Evolutionary conservation across 305 asterid genomes (phyloP), one percentile per base, ranked within the genome.

Genomic region (Plantago coronopus): DNA sequence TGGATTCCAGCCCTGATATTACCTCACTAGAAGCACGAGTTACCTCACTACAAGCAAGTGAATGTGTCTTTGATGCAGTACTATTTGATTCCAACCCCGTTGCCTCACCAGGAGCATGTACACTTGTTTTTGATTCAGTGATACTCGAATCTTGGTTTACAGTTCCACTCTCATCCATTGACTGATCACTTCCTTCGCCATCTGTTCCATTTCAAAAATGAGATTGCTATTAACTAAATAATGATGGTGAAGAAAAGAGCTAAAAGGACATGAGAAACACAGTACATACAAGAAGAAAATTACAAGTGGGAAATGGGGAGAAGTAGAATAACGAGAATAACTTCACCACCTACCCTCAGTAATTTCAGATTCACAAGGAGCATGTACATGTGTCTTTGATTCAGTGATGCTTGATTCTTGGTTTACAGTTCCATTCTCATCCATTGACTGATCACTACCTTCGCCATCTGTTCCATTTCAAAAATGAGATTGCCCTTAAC

Each of bases 301-400:
- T 17, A 37, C 25, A 31, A 31, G 19, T 56, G 12, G 48, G 11
- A 47, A 47, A 47, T 5, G 17, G 5, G 61, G 11, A 17, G 31
- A 34, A 27, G 17, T 21, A 10, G 21, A 17, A 9, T n/a, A n/a
- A n/a, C n/a, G n/a, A 27, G 5, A 27, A 27, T 16, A 17, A 17
- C 13, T 51, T 4, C 15, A 22, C 12, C 38, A 68, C 57, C 51
- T 71, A 88, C 98, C 96, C 80, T 84, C 91, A 67, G 81, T 64
- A 42, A 81, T 73, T 77, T 81, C 88, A 68, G 95, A 88, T 55
- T 77, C 85, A 57, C 96, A 77, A 5, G 86, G 71, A 71, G 71
- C 80, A 63, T 70, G 73, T 46, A 95, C 75, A 60, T 48, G 46
- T 61, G 69, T 61, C 69, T 71, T 75, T 50, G 79, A 66, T 72